These are phyloP conservation scores for Eimeria nieschulzi DNA, from an alignment of 169 alveolate species.

Conservation along the genomic window DNA sequence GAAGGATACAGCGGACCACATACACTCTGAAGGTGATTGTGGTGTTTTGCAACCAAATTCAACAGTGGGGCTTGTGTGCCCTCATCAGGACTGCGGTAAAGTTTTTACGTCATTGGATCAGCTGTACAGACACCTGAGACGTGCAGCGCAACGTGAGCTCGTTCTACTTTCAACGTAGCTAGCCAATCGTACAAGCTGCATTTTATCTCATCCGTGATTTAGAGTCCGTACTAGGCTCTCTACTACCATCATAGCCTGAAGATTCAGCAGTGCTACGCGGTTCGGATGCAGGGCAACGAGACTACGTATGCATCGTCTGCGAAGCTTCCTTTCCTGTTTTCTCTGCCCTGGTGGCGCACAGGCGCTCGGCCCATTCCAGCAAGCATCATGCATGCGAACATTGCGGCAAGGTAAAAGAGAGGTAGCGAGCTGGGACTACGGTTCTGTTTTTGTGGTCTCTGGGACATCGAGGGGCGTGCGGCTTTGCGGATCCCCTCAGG, in stretches of 20 bases:
- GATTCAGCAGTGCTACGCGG: too few relatives aligned
- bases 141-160: slow-evolving; percentile 32
- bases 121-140: slow-evolving; percentile 59
- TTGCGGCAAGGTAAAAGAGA: slow-evolving; percentile 24
- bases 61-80: neutral
- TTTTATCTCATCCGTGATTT: too few relatives aligned
- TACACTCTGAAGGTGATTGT: too few relatives aligned
- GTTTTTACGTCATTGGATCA: slow-evolving; percentile 7
- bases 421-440: neutral
- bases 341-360: slow-evolving; percentile 62
- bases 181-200: too few relatives aligned
- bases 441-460: too few relatives aligned
- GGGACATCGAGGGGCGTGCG: too few relatives aligned
- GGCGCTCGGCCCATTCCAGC: slow-evolving; percentile 37
- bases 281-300: slow-evolving; percentile 6
- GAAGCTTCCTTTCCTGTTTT: neutral
- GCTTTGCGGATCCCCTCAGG: neutral
- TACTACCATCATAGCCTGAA: too few relatives aligned
- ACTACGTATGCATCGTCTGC: slow-evolving; percentile 35
- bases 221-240: too few relatives aligned
- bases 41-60: too few relatives aligned
- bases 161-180: too few relatives aligned
- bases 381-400: slow-evolving; percentile 26
- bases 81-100: slow-evolving; percentile 42
- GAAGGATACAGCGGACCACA: too few relatives aligned